Base-by-base conservation (phyloP, 352 stramenopile species). In the Stramenopiles sp. region DNA sequence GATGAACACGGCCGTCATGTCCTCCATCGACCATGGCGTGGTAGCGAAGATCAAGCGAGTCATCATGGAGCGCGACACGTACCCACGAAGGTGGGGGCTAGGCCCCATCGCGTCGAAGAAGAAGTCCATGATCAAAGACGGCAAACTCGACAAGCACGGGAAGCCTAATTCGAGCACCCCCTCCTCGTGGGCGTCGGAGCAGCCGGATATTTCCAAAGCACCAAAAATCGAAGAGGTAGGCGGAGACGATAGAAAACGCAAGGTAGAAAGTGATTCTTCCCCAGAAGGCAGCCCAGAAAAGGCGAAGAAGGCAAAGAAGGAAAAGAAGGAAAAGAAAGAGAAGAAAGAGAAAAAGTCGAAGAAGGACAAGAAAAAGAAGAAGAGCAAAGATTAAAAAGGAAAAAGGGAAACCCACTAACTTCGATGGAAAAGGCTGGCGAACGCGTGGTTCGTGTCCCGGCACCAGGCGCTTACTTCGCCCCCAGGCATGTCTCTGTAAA, bases 41-140 rank as follows among this genome's bases (percentile, higher is more conserved):
- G 96, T 99, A 3, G 94, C 94, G 37, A 99, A 98, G 88, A 98
- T 99, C 81, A 99, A 99, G 85, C 90, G 96, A 68, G 95, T 99
- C 33, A 98, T 99, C 81, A 99, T 99, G 96, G 96, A 99, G 87
- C 84, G 96, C 37, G 96, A 99, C 86, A 98, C 92, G 68, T 99
- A 99, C 81, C 96, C 96, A 34, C 87, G 95, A 79, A 86, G 94
- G 75, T 99, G 96, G 96, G 95, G 96, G 75, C 83, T 99, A 76
- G 96, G 96, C 25, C 96, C 95, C 0, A 96, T 99, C 86, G 96
- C 96, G 1, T 89, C 97, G 79, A 96, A 96, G 82, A 98, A 99
- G 79, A 99, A 99, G 87, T 85, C 83, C 4, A 84, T 99, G 4
- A 96, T 99, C 31, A 95, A 95, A 80, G 88, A 95, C 77, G 90